These are phyloP conservation scores for Penicillium atrosanguineum DNA, from an alignment of 495 filamentous ascomycete species.

Conservation along the genomic window DNA sequence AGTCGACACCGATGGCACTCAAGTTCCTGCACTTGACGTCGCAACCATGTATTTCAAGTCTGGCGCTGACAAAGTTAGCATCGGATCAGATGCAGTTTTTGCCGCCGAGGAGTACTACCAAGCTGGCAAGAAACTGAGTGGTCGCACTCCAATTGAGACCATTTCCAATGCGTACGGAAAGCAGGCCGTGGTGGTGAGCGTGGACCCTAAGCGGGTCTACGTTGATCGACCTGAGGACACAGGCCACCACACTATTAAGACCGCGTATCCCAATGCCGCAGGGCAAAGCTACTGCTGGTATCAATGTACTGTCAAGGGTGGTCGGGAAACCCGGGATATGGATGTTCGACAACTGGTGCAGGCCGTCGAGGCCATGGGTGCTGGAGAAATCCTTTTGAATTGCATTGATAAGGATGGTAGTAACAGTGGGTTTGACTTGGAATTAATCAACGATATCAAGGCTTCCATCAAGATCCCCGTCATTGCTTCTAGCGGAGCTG, in stretches of 20 bases:
- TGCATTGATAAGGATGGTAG: slow-evolving; percentile 97
- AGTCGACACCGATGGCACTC: slow-evolving; percentile 83
- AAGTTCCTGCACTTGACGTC: slow-evolving; percentile 82
- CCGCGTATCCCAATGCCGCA: slow-evolving; percentile 63
- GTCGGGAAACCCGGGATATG: slow-evolving; percentile 83
- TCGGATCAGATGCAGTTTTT: slow-evolving; percentile 89
- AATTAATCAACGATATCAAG: slow-evolving; percentile 88
- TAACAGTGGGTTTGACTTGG: slow-evolving; percentile 91
- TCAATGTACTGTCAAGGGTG: slow-evolving; percentile 94
- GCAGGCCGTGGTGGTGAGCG: slow-evolving; percentile 94
- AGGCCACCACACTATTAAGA: slow-evolving; percentile 72
- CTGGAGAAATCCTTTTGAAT: slow-evolving; percentile 91
- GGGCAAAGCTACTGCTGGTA: slow-evolving; percentile 94
- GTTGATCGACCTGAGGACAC: slow-evolving; percentile 71
- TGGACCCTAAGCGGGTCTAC: slow-evolving; percentile 90
- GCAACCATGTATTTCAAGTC: slow-evolving; percentile 97
- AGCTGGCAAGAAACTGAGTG: slow-evolving; percentile 61
- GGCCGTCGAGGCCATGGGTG: slow-evolving; percentile 94
- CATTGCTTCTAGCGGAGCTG: slow-evolving; percentile 92
- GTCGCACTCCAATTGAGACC: slow-evolving; percentile 87
- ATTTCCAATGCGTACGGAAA: slow-evolving; percentile 93
- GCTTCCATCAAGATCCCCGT: slow-evolving; percentile 81
- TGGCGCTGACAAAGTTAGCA: slow-evolving; percentile 98
- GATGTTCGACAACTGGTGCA: slow-evolving; percentile 83
- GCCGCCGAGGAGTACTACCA: slow-evolving; percentile 88